Base-by-base conservation (phyloP, 805 yeast species). In the Lachancea nothofagi region DNA sequence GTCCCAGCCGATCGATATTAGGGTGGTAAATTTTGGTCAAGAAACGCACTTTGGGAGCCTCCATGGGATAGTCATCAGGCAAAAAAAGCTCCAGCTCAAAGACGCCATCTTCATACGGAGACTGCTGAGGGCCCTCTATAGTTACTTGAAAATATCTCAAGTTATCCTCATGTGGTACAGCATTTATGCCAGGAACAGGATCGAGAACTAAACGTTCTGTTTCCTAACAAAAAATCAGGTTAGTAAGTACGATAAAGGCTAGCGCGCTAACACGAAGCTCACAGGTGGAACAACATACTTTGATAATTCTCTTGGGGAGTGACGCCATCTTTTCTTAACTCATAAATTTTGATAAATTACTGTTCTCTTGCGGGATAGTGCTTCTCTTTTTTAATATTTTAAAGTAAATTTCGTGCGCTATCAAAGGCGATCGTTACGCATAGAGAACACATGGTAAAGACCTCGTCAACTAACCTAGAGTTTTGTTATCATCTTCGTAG, bases 61-160 rank as follows among this genome's bases (percentile, higher is more conserved):
- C 87, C 97, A 90, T 83, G 9, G 98, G 98, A 62, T 93, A 93
- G 57, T 93, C 98, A 57, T 93, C 97, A 2, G 98, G 97, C 47
- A 93, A 65, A 57, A 74, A 93, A 47, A 93, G 69, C 62, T 93
- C 98, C 43, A 93, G 68, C 49, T 82, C 72, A 67, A 93, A 93
- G 3, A 67, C 54, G 21, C 85, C 85, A 28, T 88, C 87, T 57
- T 90, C 96, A 57, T 90, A 93, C 1, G 98, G 97, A 1, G 95
- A 84, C 38, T 83, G 81, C 22, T 74, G 70, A 7, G 98, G 98
- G 0, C 98, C 98, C 44, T 85, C 87, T 45, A 93, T 82, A 2
- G 85, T 77, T 19, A 93, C 98, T 48, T 87, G 85, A 55, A 93
- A 93, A 61, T 90, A 87, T 50, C 98, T 77, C 48, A 93, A 69